Base-by-base conservation (phyloP, 2,329 filamentous ascomycete genomes). In the Zymoseptoria brevis region DNA sequence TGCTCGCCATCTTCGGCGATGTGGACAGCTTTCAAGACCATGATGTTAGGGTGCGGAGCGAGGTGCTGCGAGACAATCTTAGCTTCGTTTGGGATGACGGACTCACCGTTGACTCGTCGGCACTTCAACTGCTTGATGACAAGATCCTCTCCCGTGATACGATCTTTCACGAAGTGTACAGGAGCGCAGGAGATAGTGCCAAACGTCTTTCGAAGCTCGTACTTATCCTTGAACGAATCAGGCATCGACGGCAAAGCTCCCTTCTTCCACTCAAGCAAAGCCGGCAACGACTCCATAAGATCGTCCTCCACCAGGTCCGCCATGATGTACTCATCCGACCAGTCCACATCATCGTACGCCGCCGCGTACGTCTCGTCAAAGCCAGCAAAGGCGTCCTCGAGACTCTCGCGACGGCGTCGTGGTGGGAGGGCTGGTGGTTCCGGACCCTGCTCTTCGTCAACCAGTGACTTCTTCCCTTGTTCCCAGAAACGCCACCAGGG, bases 41-140 rank as follows among this genome's bases (percentile, higher is more conserved):
- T 48, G 56, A 63, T 58, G 52, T 64, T 64, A 2, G 52, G 54
- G 19, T 64, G 62, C 1, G 22, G 11, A 1, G 8, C 49, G 19
- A 50, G 49, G n/a, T 59, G 49, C 4, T 56, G 9, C 16, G 29
- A 41, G 30, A 62, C 55, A n/a, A 62, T 41, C 5, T 30, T 19
- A n/a, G 56, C 57, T 53, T 64, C 62, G 4, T 19, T 53, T 3
- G 55, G 59, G 55, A 29, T 55, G 13, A 49, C n/a, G 13, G 45
- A 48, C 3, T 19, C 7, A 8, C 24, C 30, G 1, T 35, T 8
- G n/a, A 53, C 30, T 19, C 7, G 50, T 48, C 45, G 56, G n/a
- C 50, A 29, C 8, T 21, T 11, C 8, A 60, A 29, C 41, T 62
- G 60, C 54, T 62, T 62, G 56, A 62, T 60, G 54, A 62, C 53